A percentile compares a stretch with the other conserved stretches of the same genome.
phyloP scores from a whole-genome alignment of 2,329 filamentous ascomycete genomes.

The Samsoniella hepiali region DNA sequence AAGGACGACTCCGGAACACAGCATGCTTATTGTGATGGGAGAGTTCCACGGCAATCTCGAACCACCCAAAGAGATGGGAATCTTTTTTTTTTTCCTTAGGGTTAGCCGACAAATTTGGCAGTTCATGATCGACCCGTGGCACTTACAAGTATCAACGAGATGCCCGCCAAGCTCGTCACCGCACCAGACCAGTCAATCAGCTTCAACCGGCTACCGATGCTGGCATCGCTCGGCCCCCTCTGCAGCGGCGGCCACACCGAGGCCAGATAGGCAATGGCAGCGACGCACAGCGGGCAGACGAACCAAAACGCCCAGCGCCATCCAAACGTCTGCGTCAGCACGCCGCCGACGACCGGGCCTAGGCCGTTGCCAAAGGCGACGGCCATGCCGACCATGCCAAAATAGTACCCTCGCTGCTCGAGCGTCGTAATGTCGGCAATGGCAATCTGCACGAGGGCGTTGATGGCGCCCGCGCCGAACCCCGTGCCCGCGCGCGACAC shows the following conservation, averaged over 20 bases:
- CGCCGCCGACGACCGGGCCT: constrained; percentile 7
- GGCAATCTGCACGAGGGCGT: constrained; percentile 12
- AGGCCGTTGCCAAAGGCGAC: constrained; percentile 4
- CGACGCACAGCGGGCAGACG: constrained; percentile 9
- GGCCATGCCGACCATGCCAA: constrained; percentile 8
- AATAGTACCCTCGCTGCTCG: constrained; percentile 11
- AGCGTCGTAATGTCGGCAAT: constrained; percentile 9
- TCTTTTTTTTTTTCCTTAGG: background rate
- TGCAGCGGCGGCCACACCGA: background rate
- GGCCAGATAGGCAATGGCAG: background rate
- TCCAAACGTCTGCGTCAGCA: background rate
- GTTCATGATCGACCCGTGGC: background rate
- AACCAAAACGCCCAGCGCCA: constrained; percentile 15
- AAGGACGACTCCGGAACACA: background rate
- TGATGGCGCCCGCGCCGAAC: constrained; percentile 10
- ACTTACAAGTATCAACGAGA: constrained; percentile 7
- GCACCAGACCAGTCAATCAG: constrained; percentile 6
- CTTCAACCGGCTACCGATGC: background rate
- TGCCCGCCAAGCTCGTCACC: background rate
- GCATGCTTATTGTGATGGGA: constrained; percentile 2
- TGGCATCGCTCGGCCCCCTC: background rate
- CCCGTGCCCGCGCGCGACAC: constrained; percentile 5
- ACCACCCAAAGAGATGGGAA: background rate
- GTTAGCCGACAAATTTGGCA: background rate
- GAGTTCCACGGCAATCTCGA: background rate